These are phyloP conservation scores for Lepraria neglecta DNA, from an alignment of 495 filamentous ascomycete species.

Conservation along the genomic window DNA sequence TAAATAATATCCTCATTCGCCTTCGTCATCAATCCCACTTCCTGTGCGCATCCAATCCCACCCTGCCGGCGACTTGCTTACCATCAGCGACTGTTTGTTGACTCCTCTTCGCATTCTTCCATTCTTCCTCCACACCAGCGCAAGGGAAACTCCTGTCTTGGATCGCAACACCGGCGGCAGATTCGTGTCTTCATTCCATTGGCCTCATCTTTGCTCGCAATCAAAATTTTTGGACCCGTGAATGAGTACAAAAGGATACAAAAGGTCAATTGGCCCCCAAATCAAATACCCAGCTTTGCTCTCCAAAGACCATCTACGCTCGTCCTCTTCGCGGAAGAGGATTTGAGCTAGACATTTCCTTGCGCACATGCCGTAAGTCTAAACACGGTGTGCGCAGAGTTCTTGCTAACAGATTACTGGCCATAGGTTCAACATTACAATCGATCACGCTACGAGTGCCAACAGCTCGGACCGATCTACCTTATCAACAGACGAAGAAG, in stretches of 20 bases:
- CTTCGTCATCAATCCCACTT: slow-evolving; percentile 8
- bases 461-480: slow-evolving; percentile 27
- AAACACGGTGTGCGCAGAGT: background rate
- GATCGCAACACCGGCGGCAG: background rate
- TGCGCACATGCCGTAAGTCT: slow-evolving; percentile 29
- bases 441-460: slow-evolving; percentile 35
- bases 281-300: background rate
- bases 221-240: background rate
- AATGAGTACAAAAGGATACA: background rate
- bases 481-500: slow-evolving; percentile 45
- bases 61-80: slow-evolving; percentile 6
- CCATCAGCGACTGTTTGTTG: background rate
- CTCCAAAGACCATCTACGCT: slow-evolving; percentile 24
- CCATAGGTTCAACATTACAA: slow-evolving; percentile 46
- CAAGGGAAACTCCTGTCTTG: slow-evolving; percentile 1
- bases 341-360: slow-evolving; percentile 25
- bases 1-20: slow-evolving; percentile 2
- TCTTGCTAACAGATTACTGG: slow-evolving; percentile 13
- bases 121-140: background rate
- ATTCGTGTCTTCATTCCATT: background rate
- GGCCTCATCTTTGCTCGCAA: background rate
- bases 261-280: slow-evolving; percentile 14
- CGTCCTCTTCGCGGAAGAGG: slow-evolving; percentile 26
- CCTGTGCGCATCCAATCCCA: slow-evolving; percentile 2
- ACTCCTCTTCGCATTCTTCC: background rate